Base-by-base conservation (phyloP, 345 rosid species). In the Anastatica hierochuntica region DNA sequence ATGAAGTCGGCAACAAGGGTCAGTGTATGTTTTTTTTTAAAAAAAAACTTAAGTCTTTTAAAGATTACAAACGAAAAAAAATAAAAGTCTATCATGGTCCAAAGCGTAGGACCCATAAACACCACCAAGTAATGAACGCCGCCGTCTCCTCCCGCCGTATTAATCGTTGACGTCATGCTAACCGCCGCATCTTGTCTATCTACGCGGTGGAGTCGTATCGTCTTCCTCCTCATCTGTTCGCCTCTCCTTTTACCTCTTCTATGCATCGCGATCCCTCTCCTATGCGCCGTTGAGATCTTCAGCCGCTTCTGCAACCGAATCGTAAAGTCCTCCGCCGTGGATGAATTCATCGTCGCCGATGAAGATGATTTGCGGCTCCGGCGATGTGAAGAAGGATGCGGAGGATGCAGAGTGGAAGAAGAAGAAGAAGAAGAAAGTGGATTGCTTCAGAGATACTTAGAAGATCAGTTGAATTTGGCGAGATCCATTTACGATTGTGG, bases 381-480 rank as follows among this genome's bases (percentile, higher is more conserved):
- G 63, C 49, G 61, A 24, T 75, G 83, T 47, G 81, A 79, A 46
- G 89, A 77, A 51, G 89, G 85, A 9, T 77, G 12, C 4, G 72
- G 47, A 20, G 70, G 37, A 16, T 44, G 67, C 60, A 58, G 30
- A 18, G 73, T 14, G 3, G 44, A 49, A 26, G 77, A 39, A 5
- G 43, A 44, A 20, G 79, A 49, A 9, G 42, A 39, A 8, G 46
- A 43, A 20, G 80, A 60, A 59, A 54, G 67, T 7, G 74, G 77
- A 37, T 45, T 83, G 56, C 76, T 79, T 40, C 76, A 76, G 31
- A 76, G 86, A 67, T 83, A 83, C 67, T 65, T 83, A 47, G 90
- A 79, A 51, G 86, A 83, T 76, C 86, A 83, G 61, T 27, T 82
- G 61, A 21, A 54, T 14, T 73, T 82, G 16, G 83, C 76, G 16